A percentile compares a stretch with the other conserved stretches of the same genome.
Evolutionary conservation across 345 rosid genomes (phyloP).

Genomic region (Sonneratia alba): DNA sequence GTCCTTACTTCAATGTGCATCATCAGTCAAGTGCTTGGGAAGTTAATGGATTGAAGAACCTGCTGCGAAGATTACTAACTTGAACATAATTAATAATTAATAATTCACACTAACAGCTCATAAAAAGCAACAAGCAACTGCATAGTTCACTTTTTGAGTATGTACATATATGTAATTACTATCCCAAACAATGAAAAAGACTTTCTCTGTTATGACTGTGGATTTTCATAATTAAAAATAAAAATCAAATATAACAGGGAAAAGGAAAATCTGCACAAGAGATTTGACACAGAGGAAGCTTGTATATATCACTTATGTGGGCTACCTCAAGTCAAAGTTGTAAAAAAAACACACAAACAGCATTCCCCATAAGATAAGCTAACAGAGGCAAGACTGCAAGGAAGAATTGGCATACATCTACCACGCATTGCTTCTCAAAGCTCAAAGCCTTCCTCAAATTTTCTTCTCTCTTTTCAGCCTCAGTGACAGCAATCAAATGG

Average conservation of each 20-base stretch:
- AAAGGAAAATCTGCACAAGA: background rate
- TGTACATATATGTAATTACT: background rate
- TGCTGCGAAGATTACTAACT: background rate
- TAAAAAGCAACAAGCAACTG: background rate
- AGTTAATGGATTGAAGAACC: background rate
- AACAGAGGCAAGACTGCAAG: background rate
- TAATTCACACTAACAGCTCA: background rate
- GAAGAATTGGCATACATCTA: constrained; percentile 39
- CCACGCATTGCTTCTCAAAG: constrained; percentile 48
- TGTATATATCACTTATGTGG: too few relatives aligned
- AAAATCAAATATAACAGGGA: background rate
- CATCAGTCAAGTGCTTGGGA: background rate
- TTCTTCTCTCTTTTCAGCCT: constrained; percentile 61
- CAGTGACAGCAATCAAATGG: constrained; percentile 49
- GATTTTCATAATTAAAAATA: background rate
- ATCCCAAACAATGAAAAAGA: background rate
- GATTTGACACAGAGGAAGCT: background rate
- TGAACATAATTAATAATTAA: background rate
- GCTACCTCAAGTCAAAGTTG: background rate
- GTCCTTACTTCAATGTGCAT: background rate
- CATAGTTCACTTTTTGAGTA: background rate
- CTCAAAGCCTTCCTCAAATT: constrained; percentile 52
- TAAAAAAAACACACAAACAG: background rate
- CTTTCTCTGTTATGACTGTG: background rate
- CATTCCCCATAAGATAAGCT: background rate